These are phyloP conservation scores for Populus davidiana DNA, from an alignment of 345 rosid genomes.

Conservation along the genomic window DNA sequence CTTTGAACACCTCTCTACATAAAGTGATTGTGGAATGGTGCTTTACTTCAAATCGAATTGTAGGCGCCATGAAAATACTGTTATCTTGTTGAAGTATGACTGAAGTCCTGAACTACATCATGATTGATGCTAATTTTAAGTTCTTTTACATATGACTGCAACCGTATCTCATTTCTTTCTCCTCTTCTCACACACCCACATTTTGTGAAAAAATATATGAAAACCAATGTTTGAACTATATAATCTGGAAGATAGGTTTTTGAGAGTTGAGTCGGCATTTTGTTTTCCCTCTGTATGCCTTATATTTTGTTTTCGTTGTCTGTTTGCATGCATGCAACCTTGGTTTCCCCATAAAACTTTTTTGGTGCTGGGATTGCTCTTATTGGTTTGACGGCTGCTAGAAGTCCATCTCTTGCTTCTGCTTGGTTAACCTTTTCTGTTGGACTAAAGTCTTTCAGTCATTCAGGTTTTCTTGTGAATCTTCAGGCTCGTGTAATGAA, in stretches of 20 bases:
- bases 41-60: background rate
- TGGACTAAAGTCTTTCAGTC: constrained; percentile 88
- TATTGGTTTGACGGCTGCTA: constrained; percentile 74
- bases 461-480: constrained; percentile 90
- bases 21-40: background rate
- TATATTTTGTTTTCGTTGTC: background rate
- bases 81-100: background rate
- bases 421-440: constrained; percentile 93
- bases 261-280: background rate
- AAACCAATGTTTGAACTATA: background rate
- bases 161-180: background rate
- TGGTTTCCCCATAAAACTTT: constrained; percentile 25
- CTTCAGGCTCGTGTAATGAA: constrained; percentile 61
- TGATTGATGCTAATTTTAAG: background rate
- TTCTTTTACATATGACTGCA: background rate
- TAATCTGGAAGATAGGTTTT: background rate
- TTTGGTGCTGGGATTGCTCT: constrained; percentile 78
- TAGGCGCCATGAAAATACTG: background rate
- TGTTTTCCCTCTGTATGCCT: background rate
- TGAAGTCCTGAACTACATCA: background rate
- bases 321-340: background rate
- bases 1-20: background rate
- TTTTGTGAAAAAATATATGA: background rate
- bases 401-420: constrained; percentile 64
- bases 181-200: background rate